Conservation (phyloP, 768 basidiomycete genomes). For the Lactarius hengduanensis region DNA sequence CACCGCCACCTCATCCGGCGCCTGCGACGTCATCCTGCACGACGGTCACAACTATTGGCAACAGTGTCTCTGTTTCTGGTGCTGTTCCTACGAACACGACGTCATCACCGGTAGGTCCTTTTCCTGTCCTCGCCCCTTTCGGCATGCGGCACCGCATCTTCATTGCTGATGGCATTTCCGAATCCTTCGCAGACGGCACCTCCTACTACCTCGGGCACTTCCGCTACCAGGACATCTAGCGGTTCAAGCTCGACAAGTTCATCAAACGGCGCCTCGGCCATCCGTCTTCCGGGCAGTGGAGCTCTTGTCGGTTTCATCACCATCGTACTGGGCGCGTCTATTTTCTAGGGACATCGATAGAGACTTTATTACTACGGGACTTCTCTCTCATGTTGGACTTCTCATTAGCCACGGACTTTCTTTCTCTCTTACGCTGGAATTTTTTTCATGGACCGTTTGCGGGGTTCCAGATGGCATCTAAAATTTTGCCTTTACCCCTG, state of each 20-base stretch:
- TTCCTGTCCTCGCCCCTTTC: not conserved
- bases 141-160: not conserved
- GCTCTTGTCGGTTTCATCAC: not conserved
- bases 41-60: conserved; percentile 49
- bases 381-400: not conserved
- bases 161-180: not conserved
- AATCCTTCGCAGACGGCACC: not conserved
- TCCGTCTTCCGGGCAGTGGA: not conserved
- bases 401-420: not conserved
- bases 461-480: not conserved
- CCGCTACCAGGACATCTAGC: not conserved
- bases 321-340: not conserved
- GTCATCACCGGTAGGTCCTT: conserved; percentile 10
- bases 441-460: conserved; percentile 4
- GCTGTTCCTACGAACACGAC: not conserved
- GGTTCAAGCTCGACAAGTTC: conserved; percentile 1
- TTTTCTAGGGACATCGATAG: conserved; percentile 11
- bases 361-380: conserved; percentile 5
- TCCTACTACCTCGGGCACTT: not conserved
- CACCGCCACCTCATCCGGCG: conserved; percentile 54
- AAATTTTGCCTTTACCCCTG: not conserved
- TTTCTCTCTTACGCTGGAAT: not conserved
- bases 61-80: conserved; percentile 35
- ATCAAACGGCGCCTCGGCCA: conserved; percentile 2
- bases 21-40: conserved; percentile 64